A percentile compares a stretch with the other conserved stretches of the same genome.
Conservation (phyloP, 1,284 basidiomycete species). For the Ustilago lituana region DNA sequence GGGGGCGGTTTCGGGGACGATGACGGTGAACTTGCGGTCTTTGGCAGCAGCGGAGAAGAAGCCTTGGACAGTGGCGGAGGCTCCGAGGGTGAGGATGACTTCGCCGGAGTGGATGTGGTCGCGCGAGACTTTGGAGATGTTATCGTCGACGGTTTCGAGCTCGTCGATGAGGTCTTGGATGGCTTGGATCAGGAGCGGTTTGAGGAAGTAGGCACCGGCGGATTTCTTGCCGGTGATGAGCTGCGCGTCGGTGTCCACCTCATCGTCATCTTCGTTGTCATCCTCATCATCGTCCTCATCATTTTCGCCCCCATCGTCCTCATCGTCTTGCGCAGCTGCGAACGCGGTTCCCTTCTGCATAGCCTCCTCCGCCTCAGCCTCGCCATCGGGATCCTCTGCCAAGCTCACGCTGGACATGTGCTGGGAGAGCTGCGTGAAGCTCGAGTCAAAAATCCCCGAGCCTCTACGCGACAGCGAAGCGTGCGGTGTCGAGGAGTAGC, state of each 20-base stretch:
- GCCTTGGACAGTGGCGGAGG: constrained; percentile 84
- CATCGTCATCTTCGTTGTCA: constrained; percentile 4
- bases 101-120: constrained; percentile 98
- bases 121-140: constrained; percentile 89
- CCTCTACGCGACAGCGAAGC: constrained; percentile 40
- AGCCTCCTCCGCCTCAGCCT: constrained; percentile 40
- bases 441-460: constrained; percentile 34
- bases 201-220: constrained; percentile 61
- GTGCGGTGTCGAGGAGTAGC: constrained; percentile 33
- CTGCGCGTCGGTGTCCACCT: constrained; percentile 3
- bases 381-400: constrained; percentile 31
- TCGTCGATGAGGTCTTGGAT: constrained; percentile 84
- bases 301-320: constrained; percentile 17
- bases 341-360: constrained; percentile 6
- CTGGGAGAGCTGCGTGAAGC: constrained; percentile 17
- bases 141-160: constrained; percentile 93
- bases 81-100: constrained; percentile 94
- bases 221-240: constrained; percentile 10
- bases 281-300: constrained; percentile 9
- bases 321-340: neutral
- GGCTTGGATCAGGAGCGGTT: constrained; percentile 69
- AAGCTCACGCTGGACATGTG: constrained; percentile 16
- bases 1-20: constrained; percentile 93
- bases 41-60: constrained; percentile 91
- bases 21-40: constrained; percentile 92